Conservation (phyloP, 139 green algal species). For the Coelastrella sp. region DNA sequence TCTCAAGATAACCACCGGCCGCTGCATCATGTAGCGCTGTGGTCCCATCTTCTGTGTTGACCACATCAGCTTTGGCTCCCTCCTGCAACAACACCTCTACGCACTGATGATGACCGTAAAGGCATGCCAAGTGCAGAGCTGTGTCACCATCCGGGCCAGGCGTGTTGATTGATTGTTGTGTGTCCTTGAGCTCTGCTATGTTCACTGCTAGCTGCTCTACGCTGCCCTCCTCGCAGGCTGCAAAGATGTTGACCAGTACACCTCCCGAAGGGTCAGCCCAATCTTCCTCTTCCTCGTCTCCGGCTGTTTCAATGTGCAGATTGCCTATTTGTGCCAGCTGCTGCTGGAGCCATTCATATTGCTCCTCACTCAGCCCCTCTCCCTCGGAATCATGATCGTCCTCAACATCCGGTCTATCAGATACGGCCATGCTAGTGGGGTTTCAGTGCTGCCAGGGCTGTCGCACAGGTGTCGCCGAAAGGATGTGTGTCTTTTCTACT, state of each 20-base stretch:
- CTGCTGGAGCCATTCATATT: slow-evolving; percentile 30
- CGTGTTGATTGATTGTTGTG: neutral
- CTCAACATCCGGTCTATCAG: neutral
- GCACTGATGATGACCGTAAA: slow-evolving; percentile 60
- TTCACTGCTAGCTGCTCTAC: slow-evolving; percentile 20
- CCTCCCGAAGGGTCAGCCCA: slow-evolving; percentile 55
- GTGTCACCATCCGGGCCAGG: slow-evolving; percentile 68
- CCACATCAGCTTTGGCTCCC: slow-evolving; percentile 44
- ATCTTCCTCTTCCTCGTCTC: slow-evolving; percentile 37
- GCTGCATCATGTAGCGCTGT: slow-evolving; percentile 68
- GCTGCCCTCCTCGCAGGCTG: slow-evolving; percentile 45
- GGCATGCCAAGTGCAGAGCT: slow-evolving; percentile 61
- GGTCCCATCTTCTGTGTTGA: slow-evolving; percentile 62
- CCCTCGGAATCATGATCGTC: slow-evolving; percentile 1
- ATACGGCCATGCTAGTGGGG: neutral
- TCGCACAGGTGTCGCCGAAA: neutral
- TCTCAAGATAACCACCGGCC: slow-evolving; percentile 62
- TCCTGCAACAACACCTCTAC: slow-evolving; percentile 53
- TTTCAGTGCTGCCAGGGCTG: neutral
- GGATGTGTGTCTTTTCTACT: too few species aligned
- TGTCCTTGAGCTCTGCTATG: slow-evolving; percentile 12
- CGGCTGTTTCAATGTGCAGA: slow-evolving; percentile 3
- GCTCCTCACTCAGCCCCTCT: slow-evolving; percentile 6
- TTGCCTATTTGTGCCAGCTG: slow-evolving; percentile 44
- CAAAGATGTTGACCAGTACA: slow-evolving; percentile 38